Evolutionary conservation across 164 flowering plant genomes (phyloP).

Genomic region (Euptelea pleiosperma): DNA sequence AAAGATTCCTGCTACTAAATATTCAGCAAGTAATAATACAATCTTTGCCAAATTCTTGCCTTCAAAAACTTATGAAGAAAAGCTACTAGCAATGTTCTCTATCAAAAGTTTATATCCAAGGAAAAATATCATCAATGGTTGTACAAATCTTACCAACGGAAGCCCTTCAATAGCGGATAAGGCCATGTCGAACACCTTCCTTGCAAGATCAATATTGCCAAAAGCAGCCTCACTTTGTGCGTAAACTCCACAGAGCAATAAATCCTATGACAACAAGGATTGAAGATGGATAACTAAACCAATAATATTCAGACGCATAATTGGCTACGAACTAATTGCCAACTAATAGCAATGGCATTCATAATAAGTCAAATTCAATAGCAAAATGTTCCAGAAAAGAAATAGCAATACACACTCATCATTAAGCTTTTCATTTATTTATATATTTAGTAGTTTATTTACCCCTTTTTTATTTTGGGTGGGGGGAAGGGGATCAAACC

Average conservation of each 20-base stretch:
- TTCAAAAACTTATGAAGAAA: no score
- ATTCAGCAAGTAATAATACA: no score
- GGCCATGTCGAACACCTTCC: constrained; percentile 96
- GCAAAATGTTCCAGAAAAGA: no score
- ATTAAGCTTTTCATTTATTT: no score
- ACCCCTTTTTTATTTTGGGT: no score
- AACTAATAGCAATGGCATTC: neutral
- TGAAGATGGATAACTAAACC: no score
- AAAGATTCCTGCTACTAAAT: no score
- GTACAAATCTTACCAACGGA: constrained; percentile 45
- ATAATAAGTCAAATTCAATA: no score
- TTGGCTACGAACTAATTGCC: neutral
- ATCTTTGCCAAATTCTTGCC: no score
- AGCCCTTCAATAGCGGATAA: constrained; percentile 66
- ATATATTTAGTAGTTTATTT: no score
- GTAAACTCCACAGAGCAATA: constrained; percentile 89
- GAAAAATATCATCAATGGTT: neutral
- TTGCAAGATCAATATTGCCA: constrained; percentile 82
- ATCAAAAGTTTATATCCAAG: neutral
- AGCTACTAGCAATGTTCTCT: neutral
- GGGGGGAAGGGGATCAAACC: no score
- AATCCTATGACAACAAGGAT: constrained; percentile 48
- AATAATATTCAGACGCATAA: neutral
- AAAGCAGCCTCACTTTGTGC: constrained; percentile 77
- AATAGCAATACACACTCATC: no score